phyloP scores from a whole-genome alignment of 305 asterid genomes.

The Fraxinus baroniana region DNA sequence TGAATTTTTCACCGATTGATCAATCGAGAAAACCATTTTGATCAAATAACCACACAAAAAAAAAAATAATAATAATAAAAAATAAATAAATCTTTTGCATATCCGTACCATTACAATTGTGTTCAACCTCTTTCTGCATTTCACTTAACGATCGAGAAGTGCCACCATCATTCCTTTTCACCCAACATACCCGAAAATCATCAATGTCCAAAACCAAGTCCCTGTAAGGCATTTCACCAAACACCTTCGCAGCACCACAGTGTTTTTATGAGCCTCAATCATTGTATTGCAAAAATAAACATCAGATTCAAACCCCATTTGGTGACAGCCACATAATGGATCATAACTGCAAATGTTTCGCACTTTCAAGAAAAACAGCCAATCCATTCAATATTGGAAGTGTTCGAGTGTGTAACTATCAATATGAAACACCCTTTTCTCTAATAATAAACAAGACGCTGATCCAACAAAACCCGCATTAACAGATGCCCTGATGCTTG shows the following conservation, averaged over 20 bases:
- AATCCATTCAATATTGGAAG: not conserved
- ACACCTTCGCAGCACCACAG: constrained; percentile 36
- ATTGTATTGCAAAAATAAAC: constrained; percentile 40
- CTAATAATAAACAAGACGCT: not conserved
- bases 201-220: constrained; percentile 49
- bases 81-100: no score
- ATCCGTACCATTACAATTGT: not conserved
- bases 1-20: constrained; percentile 34
- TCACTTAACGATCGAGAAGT: constrained; percentile 34
- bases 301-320: constrained; percentile 39
- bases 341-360: constrained; percentile 16
- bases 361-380: not conserved
- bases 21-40: constrained; percentile 30
- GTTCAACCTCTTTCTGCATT: not conserved
- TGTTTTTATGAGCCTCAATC: constrained; percentile 28
- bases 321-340: constrained; percentile 20
- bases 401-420: not conserved
- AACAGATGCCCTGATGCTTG: not conserved
- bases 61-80: no score
- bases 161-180: constrained; percentile 19
- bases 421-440: not conserved
- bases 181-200: constrained; percentile 30
- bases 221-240: constrained; percentile 39
- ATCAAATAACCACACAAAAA: not conserved
- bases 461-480: not conserved